phyloP scores from a whole-genome alignment of 345 rosid genomes.

The sweet orange (Citrus sinensis) region DNA sequence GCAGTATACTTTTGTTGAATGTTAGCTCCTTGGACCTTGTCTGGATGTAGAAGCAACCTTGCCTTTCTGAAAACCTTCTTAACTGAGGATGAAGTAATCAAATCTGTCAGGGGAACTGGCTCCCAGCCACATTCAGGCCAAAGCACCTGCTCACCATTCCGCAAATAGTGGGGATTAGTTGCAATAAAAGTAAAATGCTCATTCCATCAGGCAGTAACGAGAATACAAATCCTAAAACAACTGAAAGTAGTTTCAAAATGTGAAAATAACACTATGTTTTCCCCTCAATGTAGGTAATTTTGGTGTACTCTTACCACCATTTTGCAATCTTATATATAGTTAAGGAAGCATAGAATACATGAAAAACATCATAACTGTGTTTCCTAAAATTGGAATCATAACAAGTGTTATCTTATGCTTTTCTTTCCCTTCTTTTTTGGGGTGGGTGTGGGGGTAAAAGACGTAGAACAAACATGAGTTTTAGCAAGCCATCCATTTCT shows the following conservation, averaged over 20 bases:
- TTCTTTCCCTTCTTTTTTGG: background rate
- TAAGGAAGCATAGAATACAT: background rate
- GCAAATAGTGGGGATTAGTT: slow-evolving; percentile 5
- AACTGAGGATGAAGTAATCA: slow-evolving; percentile 79
- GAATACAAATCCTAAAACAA: background rate
- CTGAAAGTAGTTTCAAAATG: background rate
- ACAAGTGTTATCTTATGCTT: background rate
- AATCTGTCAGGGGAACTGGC: slow-evolving; percentile 75
- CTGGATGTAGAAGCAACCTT: slow-evolving; percentile 83
- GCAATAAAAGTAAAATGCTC: background rate
- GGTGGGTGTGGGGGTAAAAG: too few species aligned
- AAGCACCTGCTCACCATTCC: slow-evolving; percentile 62
- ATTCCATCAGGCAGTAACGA: background rate
- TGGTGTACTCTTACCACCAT: background rate
- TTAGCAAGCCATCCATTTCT: background rate
- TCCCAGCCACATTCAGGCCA: slow-evolving; percentile 94
- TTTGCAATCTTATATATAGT: background rate
- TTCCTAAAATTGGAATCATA: background rate
- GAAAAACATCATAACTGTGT: background rate
- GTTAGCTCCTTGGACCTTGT: slow-evolving; percentile 95
- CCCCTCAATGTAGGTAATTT: background rate
- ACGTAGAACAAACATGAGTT: background rate
- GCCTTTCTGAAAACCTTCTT: slow-evolving; percentile 91
- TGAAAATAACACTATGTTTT: background rate
- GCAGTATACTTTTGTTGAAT: slow-evolving; percentile 83